phyloP scores from a whole-genome alignment of 495 filamentous ascomycete genomes.

The Aspergillus funiculosus region DNA sequence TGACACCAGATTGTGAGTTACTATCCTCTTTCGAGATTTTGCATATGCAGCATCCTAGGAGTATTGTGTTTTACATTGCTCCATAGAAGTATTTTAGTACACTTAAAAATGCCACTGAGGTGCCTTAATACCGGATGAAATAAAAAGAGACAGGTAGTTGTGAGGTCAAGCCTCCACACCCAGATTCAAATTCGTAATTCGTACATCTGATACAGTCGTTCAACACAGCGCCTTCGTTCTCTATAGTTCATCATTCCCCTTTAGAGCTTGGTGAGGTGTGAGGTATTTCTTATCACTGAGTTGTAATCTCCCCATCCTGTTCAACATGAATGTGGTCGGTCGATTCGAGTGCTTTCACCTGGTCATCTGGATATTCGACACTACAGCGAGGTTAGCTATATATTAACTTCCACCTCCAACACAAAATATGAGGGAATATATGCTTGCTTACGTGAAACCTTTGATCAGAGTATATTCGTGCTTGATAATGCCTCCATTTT shows the following conservation, averaged over 20 bases:
- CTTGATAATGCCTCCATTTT: slow-evolving; percentile 73
- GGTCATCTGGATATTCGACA: slow-evolving; percentile 64
- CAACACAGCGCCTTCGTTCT: background rate
- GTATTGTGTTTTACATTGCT: too few relatives aligned
- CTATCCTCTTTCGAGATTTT: background rate
- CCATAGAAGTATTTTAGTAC: too few relatives aligned
- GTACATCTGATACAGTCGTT: slow-evolving; percentile 12
- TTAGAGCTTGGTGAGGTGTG: background rate
- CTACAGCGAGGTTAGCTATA: slow-evolving; percentile 40
- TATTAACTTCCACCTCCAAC: background rate
- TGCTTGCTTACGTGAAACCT: slow-evolving; percentile 72
- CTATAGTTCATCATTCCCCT: background rate
- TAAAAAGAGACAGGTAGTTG: background rate
- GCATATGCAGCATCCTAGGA: too few relatives aligned
- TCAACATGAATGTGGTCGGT: slow-evolving; percentile 74
- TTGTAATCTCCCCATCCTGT: slow-evolving; percentile 61
- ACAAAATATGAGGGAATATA: background rate
- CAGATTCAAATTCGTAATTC: slow-evolving; percentile 18
- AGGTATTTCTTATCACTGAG: slow-evolving; percentile 45
- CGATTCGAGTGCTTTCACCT: slow-evolving; percentile 53
- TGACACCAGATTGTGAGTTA: background rate
- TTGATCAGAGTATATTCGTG: slow-evolving; percentile 83
- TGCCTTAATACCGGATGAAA: background rate
- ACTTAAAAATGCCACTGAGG: background rate
- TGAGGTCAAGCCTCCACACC: too few relatives aligned